Conservation (phyloP, 2,329 filamentous ascomycete genomes). For the Sphaerulina populicola region DNA sequence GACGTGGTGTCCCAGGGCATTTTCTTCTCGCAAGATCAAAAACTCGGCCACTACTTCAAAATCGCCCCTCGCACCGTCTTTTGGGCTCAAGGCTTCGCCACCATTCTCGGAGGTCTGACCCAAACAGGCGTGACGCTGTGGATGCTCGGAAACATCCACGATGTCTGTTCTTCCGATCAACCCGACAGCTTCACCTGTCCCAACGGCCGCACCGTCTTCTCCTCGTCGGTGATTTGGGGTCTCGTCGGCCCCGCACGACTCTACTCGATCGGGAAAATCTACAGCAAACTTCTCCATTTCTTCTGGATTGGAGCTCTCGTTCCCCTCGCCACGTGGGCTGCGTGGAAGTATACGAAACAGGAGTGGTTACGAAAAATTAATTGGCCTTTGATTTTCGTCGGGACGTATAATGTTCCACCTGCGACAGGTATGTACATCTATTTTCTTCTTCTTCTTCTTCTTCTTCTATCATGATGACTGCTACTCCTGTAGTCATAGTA, state of each 20-base stretch:
- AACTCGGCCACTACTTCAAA: conserved; percentile 35
- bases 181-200: conserved; percentile 43
- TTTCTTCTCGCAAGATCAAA: conserved; percentile 31
- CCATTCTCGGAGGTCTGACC: conserved; percentile 35
- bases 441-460: too few relatives aligned
- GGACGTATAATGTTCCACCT: conserved; percentile 53
- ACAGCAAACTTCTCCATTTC: conserved; percentile 43
- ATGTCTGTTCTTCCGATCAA: conserved; percentile 37
- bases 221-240: conserved; percentile 37
- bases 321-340: conserved; percentile 38
- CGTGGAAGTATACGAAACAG: conserved; percentile 34
- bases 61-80: conserved; percentile 41
- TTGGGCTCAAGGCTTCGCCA: conserved; percentile 39
- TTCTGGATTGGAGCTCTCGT: conserved; percentile 45
- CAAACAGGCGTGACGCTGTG: conserved; percentile 43
- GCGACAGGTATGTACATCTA: conserved; percentile 44
- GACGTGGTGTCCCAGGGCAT: conserved; percentile 32
- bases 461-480: too few relatives aligned
- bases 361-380: conserved; percentile 24
- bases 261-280: conserved; percentile 43
- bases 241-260: conserved; percentile 44
- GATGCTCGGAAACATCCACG: conserved; percentile 38
- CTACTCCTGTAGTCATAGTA: too few relatives aligned
- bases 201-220: conserved; percentile 40
- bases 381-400: conserved; percentile 65